Conservation (phyloP, 164 flowering plant genomes). For the Protea cynaroides region DNA sequence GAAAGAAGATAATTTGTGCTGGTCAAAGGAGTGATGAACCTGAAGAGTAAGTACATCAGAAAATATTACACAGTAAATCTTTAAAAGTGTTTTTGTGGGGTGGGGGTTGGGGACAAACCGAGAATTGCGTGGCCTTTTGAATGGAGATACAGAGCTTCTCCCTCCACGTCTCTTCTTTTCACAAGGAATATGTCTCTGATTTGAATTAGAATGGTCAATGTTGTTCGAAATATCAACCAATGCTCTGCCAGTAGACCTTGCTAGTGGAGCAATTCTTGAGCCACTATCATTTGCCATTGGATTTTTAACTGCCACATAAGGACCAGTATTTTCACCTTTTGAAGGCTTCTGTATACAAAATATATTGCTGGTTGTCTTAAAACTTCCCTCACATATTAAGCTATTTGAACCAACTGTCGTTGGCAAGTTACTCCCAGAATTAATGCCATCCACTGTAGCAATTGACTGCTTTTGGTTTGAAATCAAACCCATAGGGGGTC, state of each 20-base stretch:
- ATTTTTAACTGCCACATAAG: constrained; percentile 12
- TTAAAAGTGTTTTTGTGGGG: background rate
- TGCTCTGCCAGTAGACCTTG: constrained; percentile 31
- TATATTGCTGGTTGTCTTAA: constrained; percentile 8
- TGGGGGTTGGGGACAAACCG: constrained; percentile 14
- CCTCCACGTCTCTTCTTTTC: constrained; percentile 46
- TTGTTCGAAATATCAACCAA: constrained; percentile 65
- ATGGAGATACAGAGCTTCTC: constrained; percentile 57
- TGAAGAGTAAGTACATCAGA: constrained; percentile 14
- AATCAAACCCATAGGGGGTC: constrained; percentile 35
- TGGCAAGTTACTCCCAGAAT: constrained; percentile 40
- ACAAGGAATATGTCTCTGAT: constrained; percentile 18
- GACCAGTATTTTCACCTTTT: constrained; percentile 9
- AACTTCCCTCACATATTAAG: constrained; percentile 7
- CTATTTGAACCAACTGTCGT: constrained; percentile 43
- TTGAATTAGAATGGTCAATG: constrained; percentile 11
- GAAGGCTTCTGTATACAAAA: constrained; percentile 18
- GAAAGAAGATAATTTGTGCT: constrained; percentile 19
- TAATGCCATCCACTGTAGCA: constrained; percentile 13
- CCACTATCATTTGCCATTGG: constrained; percentile 17
- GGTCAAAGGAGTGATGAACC: constrained; percentile 58
- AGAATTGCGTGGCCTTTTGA: constrained; percentile 83
- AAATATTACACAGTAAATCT: background rate
- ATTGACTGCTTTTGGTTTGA: constrained; percentile 20
- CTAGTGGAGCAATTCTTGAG: constrained; percentile 20